Conservation (phyloP, 352 stramenopile species). For the Phytophthora syringae region DNA sequence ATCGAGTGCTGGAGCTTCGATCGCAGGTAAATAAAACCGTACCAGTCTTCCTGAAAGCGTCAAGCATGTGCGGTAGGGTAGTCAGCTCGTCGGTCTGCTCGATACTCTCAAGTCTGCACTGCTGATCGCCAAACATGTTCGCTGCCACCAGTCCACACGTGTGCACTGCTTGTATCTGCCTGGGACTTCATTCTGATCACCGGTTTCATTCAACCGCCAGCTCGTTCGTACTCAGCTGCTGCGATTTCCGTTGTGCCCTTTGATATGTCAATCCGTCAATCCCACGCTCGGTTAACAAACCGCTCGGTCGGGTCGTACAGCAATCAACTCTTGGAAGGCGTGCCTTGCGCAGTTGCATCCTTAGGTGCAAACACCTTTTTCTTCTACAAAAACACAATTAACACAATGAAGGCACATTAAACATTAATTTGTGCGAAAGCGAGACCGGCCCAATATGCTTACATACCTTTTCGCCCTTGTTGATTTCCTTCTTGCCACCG, state of each 20-base stretch:
- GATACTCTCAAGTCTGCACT: slow-evolving; percentile 14
- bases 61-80: slow-evolving; percentile 1
- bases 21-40: slow-evolving; percentile 21
- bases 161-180: slow-evolving; percentile 15
- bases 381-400: slow-evolving; percentile 52
- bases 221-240: slow-evolving; percentile 22
- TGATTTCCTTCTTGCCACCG: slow-evolving; percentile 44
- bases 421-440: neutral
- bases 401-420: slow-evolving; percentile 1
- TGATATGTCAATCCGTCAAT: slow-evolving; percentile 15
- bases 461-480: slow-evolving; percentile 41
- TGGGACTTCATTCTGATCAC: slow-evolving; percentile 12
- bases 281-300: slow-evolving; percentile 15
- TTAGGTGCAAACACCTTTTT: slow-evolving; percentile 76
- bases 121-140: slow-evolving; percentile 18
- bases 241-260: slow-evolving; percentile 18
- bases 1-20: slow-evolving; percentile 1
- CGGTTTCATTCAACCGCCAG: slow-evolving; percentile 22
- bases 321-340: slow-evolving; percentile 45
- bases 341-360: slow-evolving; percentile 45
- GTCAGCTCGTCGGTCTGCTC: slow-evolving; percentile 17
- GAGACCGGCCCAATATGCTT: neutral
- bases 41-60: slow-evolving; percentile 21
- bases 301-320: slow-evolving; percentile 6
- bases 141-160: slow-evolving; percentile 13